Evolutionary conservation across 352 stramenopile species (phyloP).

Genomic region (Phytopythium litorale): DNA sequence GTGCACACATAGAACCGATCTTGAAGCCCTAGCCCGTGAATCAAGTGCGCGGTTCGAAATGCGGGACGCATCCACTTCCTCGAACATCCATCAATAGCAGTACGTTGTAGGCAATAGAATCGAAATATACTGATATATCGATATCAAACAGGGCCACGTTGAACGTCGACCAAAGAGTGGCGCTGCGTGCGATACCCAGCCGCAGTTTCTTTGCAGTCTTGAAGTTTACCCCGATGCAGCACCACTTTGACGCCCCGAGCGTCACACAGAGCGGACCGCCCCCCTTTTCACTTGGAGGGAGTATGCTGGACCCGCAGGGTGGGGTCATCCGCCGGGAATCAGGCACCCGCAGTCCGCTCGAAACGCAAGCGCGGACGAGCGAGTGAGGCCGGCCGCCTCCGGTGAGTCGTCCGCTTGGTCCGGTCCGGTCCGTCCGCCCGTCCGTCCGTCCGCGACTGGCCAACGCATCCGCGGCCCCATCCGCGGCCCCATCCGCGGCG

Average conservation of each 20-base stretch:
- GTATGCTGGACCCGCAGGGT: background rate
- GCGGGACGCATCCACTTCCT: background rate
- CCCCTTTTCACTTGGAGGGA: background rate
- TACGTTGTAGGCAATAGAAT: background rate
- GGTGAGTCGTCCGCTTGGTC: constrained; percentile 1
- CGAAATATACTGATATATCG: background rate
- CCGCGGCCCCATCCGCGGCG: too few species aligned
- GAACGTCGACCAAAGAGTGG: background rate
- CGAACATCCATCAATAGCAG: background rate
- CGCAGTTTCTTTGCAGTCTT: background rate
- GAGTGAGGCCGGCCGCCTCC: too few species aligned
- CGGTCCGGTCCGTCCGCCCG: background rate
- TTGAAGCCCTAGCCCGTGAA: constrained; percentile 5
- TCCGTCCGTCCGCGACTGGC: too few species aligned
- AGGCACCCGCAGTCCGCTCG: background rate
- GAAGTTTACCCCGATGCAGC: background rate
- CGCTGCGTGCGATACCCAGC: too few species aligned
- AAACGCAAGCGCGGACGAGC: background rate
- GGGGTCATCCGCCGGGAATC: background rate
- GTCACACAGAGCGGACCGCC: background rate
- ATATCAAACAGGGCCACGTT: background rate
- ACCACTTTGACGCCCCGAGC: background rate
- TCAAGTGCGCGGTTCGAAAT: constrained; percentile 1
- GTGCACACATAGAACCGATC: too few species aligned
- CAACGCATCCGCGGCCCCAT: too few species aligned